Evolutionary conservation across 805 yeast genomes (phyloP), one percentile per base, ranked within the genome.

Genomic region (Kregervanrija delftensis): DNA sequence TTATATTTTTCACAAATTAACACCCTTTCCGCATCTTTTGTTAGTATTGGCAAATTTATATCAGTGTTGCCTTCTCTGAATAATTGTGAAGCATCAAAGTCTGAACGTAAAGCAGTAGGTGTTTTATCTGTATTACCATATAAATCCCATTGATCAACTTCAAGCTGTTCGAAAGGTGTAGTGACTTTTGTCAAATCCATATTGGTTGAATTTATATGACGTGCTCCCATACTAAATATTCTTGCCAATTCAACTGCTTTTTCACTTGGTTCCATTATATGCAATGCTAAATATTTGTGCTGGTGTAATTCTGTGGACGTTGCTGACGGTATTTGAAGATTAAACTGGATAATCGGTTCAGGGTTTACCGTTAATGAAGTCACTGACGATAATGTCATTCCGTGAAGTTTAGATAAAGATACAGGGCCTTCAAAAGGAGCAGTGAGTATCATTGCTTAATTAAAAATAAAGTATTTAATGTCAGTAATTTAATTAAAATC

Each of bases 341-440:
- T 91, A 68, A 91, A 90, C 55, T 87, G 93, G 1, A 91, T 57
- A 43, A 90, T 64, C 1, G 96, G 95, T 11, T 70, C 71, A 0
- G 96, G 96, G 40, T 73, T 69, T 30, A 89, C 75, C 0, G 95
- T 81, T 11, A 91, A 66, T 1, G 97, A 89, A 11, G 87, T 77
- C 37, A 89, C 86, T 1, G 96, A 87, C 2, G 96, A 85, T 1
- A 91, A 68, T 0, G 97, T 88, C 70, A 86, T 78, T 0, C 97
- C 97, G 63, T 74, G 83, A 34, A 71, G 63, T 39, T 55, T 39
- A 39, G 57, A 32, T 42, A 52, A 46, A 6, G 51, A 46, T n/a
- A 52, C 42, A 1, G 44, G 42, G 9, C 60, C 60, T n/a, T 43
- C 39, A 11, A 57, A 60, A 13, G 71, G 64, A 2, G 81, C 73